A percentile compares a stretch with the other conserved stretches of the same genome.
These are phyloP conservation scores for Heritiera fomes DNA, from an alignment of 345 rosid species.

Conservation along the genomic window DNA sequence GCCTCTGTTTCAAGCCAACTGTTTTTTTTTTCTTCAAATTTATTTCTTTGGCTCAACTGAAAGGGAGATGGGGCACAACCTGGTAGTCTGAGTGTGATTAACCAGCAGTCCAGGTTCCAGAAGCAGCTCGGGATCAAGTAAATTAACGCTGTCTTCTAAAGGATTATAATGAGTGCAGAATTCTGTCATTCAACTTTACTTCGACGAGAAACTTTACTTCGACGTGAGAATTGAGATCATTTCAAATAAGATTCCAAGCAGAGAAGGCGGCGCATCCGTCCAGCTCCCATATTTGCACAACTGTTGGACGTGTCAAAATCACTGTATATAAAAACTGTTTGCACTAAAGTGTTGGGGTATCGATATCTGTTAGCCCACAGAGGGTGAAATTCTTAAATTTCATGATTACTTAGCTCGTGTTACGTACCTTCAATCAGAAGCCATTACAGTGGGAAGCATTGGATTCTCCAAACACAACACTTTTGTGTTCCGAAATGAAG, in stretches of 20 bases:
- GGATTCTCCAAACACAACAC: conserved; percentile 16
- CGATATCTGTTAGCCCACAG: neutral
- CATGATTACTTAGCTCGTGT: neutral
- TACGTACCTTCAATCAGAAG: neutral
- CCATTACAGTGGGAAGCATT: conserved; percentile 20
- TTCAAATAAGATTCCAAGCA: neutral
- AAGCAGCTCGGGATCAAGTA: neutral
- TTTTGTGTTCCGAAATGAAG: conserved; percentile 1
- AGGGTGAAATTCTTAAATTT: neutral
- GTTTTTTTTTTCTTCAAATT: too few relatives aligned
- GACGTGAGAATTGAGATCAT: neutral
- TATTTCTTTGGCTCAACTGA: neutral
- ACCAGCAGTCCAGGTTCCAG: neutral
- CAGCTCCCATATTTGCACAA: neutral
- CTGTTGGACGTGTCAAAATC: neutral
- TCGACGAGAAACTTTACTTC: too few relatives aligned
- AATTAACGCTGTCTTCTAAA: neutral
- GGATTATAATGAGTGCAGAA: neutral
- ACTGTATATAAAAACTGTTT: neutral
- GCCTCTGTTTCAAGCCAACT: neutral
- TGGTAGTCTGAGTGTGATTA: neutral
- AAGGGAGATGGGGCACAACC: neutral
- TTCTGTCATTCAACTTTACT: neutral
- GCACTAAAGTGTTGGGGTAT: neutral
- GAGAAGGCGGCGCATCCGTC: conserved; percentile 10